Evolutionary conservation across 352 stramenopile genomes (phyloP), one percentile per base, ranked within the genome.

Genomic region (Phytophthora litchii): DNA sequence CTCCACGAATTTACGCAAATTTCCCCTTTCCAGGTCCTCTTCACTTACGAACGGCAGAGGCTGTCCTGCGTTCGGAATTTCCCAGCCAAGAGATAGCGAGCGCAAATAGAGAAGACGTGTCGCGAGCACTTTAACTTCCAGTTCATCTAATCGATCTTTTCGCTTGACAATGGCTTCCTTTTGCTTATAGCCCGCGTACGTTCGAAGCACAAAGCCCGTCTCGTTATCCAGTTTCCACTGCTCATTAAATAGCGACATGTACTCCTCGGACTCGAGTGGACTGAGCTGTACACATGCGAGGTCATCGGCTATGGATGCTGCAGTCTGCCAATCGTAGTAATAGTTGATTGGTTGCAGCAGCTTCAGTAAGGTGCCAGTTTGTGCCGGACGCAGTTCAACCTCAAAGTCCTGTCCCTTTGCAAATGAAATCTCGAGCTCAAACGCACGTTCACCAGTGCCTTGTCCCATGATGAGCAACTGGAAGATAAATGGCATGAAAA

Each of bases 311-410:
- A 88, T 72, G 7, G 64, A 56, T 2, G 72, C 81, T 37, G 80
- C 76, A 7, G 72, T 78, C 32, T 75, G 72, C 82, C 86, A 92
- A 51, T 95, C 83, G 17, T 76, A 81, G 56, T 92, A 80, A 60
- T 76, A 85, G 19, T 61, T 74, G 11, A 92, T 67, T 3, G 78
- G 79, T 16, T 81, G 70, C 11, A 88, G 48, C 29, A 94, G 48
- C 42, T 67, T 73, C 53, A 92, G 52, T 14, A 94, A 57, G 52
- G 82, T 80, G 20, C 58, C 70, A 50, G 84, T 66, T 64, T 94
- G 85, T 9, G 72, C 78, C 0, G 85, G 85, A 20, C 80, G 83
- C 29, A 92, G n/a, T 54, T 91, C 65, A 27, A 91, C 16, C 3
- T 60, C 60, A 36, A 88, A 66, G 11, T 61, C 45, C 25, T 69